Evolutionary conservation across 2,329 filamentous ascomycete genomes (phyloP).

Genomic region (Cladobotryum protrusum): DNA sequence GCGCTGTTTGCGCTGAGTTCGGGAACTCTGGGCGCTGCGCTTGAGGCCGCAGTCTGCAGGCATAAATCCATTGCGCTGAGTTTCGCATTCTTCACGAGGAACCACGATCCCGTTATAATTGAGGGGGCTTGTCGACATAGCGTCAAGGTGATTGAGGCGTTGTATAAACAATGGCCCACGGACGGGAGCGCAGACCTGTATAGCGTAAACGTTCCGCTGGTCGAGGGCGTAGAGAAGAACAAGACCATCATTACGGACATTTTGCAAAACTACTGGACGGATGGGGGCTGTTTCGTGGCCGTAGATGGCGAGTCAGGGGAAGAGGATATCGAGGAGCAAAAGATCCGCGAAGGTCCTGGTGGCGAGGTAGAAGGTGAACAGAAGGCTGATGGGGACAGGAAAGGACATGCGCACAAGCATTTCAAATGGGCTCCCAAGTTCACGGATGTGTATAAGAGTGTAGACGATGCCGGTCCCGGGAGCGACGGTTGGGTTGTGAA

Average conservation of each 20-base stretch:
- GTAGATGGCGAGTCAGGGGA: slow-evolving; percentile 60
- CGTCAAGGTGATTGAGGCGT: slow-evolving; percentile 70
- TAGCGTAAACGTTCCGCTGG: slow-evolving; percentile 80
- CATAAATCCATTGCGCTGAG: slow-evolving; percentile 72
- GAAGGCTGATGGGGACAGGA: slow-evolving; percentile 16
- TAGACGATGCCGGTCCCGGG: slow-evolving; percentile 70
- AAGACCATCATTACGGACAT: slow-evolving; percentile 80
- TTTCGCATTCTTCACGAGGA: slow-evolving; percentile 82
- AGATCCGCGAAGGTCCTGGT: slow-evolving; percentile 61
- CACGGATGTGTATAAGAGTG: slow-evolving; percentile 77
- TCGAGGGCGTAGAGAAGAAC: slow-evolving; percentile 63
- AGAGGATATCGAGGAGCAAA: slow-evolving; percentile 59
- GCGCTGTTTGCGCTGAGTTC: slow-evolving; percentile 72
- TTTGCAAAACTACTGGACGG: slow-evolving; percentile 84
- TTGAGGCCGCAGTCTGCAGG: slow-evolving; percentile 69
- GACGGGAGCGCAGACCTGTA: slow-evolving; percentile 73
- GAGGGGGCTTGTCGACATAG: slow-evolving; percentile 67
- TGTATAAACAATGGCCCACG: slow-evolving; percentile 66
- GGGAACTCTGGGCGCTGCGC: slow-evolving; percentile 69
- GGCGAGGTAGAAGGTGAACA: slow-evolving; percentile 36
- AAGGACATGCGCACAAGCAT: slow-evolving; percentile 67
- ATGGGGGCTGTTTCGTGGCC: slow-evolving; percentile 81
- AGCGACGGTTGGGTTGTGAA: slow-evolving; percentile 93
- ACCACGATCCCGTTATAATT: slow-evolving; percentile 79
- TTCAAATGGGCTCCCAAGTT: slow-evolving; percentile 95